These are phyloP conservation scores for Neurospora discreta DNA, from an alignment of 495 filamentous ascomycete genomes.

Conservation along the genomic window DNA sequence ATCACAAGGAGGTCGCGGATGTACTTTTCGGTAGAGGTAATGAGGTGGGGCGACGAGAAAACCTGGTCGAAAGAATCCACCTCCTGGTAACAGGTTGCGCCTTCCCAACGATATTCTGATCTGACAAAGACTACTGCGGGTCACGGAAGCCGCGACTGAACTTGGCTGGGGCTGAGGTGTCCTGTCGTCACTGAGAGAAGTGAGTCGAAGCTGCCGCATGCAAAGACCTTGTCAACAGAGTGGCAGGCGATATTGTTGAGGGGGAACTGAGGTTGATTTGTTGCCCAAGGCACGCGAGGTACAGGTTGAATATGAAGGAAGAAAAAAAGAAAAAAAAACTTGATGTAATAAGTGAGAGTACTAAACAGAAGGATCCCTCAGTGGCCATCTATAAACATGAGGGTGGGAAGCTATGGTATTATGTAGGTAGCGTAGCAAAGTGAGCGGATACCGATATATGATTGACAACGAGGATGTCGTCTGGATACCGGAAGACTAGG, in stretches of 20 bases:
- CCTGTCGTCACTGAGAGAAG: background rate
- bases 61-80: background rate
- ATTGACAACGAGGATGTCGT: constrained; percentile 18
- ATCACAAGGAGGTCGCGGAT: constrained; percentile 2
- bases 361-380: background rate
- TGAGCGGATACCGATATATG: constrained; percentile 13
- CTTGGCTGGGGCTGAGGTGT: background rate
- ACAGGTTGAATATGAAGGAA: background rate
- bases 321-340: background rate
- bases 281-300: background rate
- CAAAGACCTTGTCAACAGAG: background rate
- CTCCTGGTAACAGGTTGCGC: background rate
- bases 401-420: constrained; percentile 10
- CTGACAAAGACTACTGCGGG: background rate
- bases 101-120: background rate
- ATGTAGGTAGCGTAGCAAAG: background rate
- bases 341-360: background rate
- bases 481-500: background rate
- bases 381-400: background rate
- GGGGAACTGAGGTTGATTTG: background rate
- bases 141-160: background rate
- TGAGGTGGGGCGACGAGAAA: background rate
- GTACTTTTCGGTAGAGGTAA: background rate
- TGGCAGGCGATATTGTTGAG: background rate
- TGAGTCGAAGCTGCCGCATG: background rate